These are phyloP conservation scores for Candida ortonii DNA, from an alignment of 805 yeast species.

Conservation along the genomic window DNA sequence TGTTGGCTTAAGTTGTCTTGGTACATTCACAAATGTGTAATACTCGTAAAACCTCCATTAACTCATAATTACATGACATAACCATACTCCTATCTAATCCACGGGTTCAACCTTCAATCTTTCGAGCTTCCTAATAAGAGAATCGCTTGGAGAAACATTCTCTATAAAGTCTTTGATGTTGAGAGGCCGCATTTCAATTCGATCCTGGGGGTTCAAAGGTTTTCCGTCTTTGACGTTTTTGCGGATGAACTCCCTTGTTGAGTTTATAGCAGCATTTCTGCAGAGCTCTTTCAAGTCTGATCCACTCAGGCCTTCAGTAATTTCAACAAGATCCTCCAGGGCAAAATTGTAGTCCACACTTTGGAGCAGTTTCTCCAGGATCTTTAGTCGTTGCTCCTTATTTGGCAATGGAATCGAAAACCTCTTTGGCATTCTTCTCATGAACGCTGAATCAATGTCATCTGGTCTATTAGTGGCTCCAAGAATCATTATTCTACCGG, in stretches of 20 bases:
- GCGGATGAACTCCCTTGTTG: slow-evolving; percentile 79
- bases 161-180: slow-evolving; percentile 60
- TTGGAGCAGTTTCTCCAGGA: slow-evolving; percentile 63
- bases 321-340: slow-evolving; percentile 52
- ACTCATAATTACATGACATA: not conserved
- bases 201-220: slow-evolving; percentile 31
- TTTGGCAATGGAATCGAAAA: slow-evolving; percentile 78
- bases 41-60: slow-evolving; percentile 1
- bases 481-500: slow-evolving; percentile 79
- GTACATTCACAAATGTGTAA: slow-evolving; percentile 10
- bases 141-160: slow-evolving; percentile 32
- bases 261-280: slow-evolving; percentile 87
- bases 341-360: slow-evolving; percentile 72
- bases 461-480: slow-evolving; percentile 94
- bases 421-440: slow-evolving; percentile 89
- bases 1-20: slow-evolving; percentile 12
- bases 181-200: slow-evolving; percentile 58
- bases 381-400: slow-evolving; percentile 62
- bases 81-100: slow-evolving; percentile 11
- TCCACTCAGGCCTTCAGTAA: slow-evolving; percentile 80
- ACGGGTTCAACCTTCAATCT: slow-evolving; percentile 20
- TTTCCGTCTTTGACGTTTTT: slow-evolving; percentile 48
- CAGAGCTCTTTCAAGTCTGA: slow-evolving; percentile 89
- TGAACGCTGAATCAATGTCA: slow-evolving; percentile 89
- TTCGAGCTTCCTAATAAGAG: slow-evolving; percentile 21